Percentiles rank a stretch among this genome's conserved stretches.
Conservation (phyloP, 2,329 filamentous ascomycete species). For the Phialemonium atrogriseum region DNA sequence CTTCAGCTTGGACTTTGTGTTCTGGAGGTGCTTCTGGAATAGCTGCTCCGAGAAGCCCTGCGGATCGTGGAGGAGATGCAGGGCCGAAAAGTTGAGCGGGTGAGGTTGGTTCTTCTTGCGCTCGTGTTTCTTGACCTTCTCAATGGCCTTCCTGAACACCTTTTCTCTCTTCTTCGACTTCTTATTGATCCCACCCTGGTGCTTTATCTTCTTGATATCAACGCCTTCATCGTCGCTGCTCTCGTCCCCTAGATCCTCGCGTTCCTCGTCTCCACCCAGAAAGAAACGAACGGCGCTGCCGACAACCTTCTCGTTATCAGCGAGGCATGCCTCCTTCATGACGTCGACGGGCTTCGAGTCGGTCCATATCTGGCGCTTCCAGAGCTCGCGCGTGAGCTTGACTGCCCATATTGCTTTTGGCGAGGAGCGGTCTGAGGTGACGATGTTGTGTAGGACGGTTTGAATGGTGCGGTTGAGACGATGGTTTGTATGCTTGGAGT, state of each 20-base stretch:
- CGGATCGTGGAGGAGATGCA: slow-evolving; percentile 89
- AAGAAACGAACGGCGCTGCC: slow-evolving; percentile 88
- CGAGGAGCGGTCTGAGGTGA: slow-evolving; percentile 77
- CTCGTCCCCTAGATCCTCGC: slow-evolving; percentile 86
- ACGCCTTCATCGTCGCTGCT: slow-evolving; percentile 72
- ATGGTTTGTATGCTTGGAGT: slow-evolving; percentile 83
- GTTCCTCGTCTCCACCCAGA: slow-evolving; percentile 89
- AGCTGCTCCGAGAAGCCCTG: slow-evolving; percentile 87
- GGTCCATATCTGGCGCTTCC: slow-evolving; percentile 94
- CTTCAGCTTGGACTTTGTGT: slow-evolving; percentile 73
- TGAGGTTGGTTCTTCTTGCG: slow-evolving; percentile 83
- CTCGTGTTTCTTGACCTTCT: slow-evolving; percentile 75
- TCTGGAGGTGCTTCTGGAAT: slow-evolving; percentile 87
- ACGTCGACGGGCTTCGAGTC: slow-evolving; percentile 93
- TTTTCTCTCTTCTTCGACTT: slow-evolving; percentile 85
- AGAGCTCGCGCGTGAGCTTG: slow-evolving; percentile 89
- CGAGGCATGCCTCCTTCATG: slow-evolving; percentile 88
- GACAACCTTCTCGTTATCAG: slow-evolving; percentile 89
- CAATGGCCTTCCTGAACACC: slow-evolving; percentile 69
- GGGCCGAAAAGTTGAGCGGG: slow-evolving; percentile 87
- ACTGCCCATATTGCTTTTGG: slow-evolving; percentile 91
- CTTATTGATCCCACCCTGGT: slow-evolving; percentile 89
- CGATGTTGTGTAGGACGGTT: slow-evolving; percentile 83
- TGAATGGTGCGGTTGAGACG: slow-evolving; percentile 89
- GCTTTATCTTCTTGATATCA: slow-evolving; percentile 74